phyloP scores from a whole-genome alignment of 345 rosid species.

The Conringia planisiliqua region DNA sequence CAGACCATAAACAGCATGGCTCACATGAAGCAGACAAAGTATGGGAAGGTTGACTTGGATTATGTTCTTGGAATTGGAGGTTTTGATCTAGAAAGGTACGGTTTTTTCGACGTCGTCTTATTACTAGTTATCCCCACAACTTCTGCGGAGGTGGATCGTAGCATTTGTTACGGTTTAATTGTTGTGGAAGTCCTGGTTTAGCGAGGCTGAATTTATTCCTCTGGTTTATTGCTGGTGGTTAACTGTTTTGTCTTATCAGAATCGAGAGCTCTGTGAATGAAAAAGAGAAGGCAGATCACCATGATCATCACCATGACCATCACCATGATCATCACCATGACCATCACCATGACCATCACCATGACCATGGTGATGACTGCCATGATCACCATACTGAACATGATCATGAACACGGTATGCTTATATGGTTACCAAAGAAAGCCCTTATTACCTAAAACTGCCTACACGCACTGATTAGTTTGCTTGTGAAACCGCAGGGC shows the following conservation, averaged over 20 bases:
- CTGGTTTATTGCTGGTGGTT: constrained; percentile 9
- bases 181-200: neutral
- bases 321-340: constrained; percentile 48
- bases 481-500: constrained; percentile 44
- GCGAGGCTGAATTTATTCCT: neutral
- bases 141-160: neutral
- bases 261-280: constrained; percentile 73
- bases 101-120: constrained; percentile 5
- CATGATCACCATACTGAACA: constrained; percentile 60
- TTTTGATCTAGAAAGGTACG: constrained; percentile 87
- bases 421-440: neutral
- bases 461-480: constrained; percentile 13
- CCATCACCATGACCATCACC: constrained; percentile 48
- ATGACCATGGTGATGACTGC: constrained; percentile 46
- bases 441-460: neutral
- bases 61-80: constrained; percentile 98
- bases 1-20: constrained; percentile 85
- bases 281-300: constrained; percentile 52
- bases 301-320: constrained; percentile 48
- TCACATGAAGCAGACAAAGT: constrained; percentile 63
- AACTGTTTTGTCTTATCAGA: constrained; percentile 32
- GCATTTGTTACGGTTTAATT: neutral
- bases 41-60: constrained; percentile 92
- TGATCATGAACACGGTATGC: constrained; percentile 42
- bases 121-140: neutral